A percentile compares a stretch with the other conserved stretches of the same genome.
These are phyloP conservation scores for Schizophyllum amplum DNA, from an alignment of 1,284 basidiomycete species.

Conservation along the genomic window DNA sequence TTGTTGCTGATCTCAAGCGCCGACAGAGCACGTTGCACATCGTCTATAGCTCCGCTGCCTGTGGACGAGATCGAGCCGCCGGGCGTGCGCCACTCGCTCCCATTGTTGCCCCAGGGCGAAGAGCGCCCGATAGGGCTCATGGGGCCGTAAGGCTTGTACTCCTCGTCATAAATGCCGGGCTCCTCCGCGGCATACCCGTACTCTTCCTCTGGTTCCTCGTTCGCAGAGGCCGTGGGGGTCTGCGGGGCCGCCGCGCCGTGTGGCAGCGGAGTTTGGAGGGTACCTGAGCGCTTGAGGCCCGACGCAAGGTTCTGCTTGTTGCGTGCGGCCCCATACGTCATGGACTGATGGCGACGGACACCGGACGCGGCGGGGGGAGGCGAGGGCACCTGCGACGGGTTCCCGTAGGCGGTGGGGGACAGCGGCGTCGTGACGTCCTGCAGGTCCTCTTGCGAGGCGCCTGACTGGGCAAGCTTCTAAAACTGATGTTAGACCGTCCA, in stretches of 20 bases:
- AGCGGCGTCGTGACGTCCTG: conserved; percentile 57
- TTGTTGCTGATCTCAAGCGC: conserved; percentile 48
- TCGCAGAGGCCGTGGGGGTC: conserved; percentile 32
- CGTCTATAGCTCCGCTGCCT: conserved; percentile 43
- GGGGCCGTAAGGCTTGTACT: conserved; percentile 46
- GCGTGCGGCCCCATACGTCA: conserved; percentile 58
- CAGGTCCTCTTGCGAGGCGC: conserved; percentile 11
- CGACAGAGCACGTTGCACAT: conserved; percentile 66
- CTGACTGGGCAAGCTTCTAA: conserved; percentile 13
- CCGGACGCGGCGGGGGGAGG: conserved; percentile 60
- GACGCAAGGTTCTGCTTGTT: conserved; percentile 36
- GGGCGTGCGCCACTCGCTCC: conserved; percentile 55
- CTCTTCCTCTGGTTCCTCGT: conserved; percentile 59
- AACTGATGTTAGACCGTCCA: conserved; percentile 9
- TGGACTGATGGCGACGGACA: conserved; percentile 70
- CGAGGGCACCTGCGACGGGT: conserved; percentile 49
- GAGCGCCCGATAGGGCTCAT: conserved; percentile 55
- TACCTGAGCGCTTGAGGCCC: conserved; percentile 64
- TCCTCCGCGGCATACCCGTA: conserved; percentile 43
- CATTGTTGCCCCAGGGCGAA: conserved; percentile 51
- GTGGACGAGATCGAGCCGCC: conserved; percentile 23
- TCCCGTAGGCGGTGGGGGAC: conserved; percentile 49
- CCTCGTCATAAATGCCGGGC: conserved; percentile 44
- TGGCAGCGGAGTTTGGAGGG: conserved; percentile 49
- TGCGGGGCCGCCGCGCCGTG: conserved; percentile 30